Base-by-base conservation (phyloP, 768 basidiomycete species). In the Tricholoma furcatifolium region DNA sequence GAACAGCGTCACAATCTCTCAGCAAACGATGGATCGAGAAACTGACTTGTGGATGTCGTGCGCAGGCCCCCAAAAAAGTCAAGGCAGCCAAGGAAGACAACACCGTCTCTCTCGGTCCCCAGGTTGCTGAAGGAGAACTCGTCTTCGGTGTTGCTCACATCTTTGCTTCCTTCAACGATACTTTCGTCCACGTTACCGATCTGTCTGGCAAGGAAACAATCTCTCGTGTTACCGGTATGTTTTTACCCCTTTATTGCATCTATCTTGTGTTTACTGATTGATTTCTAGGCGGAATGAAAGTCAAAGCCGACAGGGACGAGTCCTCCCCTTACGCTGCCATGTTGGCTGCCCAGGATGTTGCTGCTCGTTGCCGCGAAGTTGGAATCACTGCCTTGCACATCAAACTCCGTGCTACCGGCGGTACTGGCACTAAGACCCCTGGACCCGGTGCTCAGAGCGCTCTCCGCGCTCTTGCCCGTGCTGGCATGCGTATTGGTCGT, bases 231-330 rank as follows among this genome's bases (percentile, higher is more conserved):
- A 98, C 97, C 61, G 95, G 95, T 89, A 53, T 64, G 82, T 74
- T 8, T 17, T 44, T n/a, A 21, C 43, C 31, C 14, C 14, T 48
- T 6, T 32, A 17, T 3, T 20, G 21, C 8, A 12, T 50, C 15
- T 49, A 17, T 18, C 21, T 11, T 21, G 8, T 32, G 24, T 17
- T 40, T 50, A 50, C 15, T 31, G 31, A 55, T 32, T 7, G 14
- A 17, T 23, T 30, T 27, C 4, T 50, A 91, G 92, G 93, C 71
- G 97, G 97, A 56, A 98, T 98, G 97, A 98, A 98, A 80, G 97
- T 99, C 76, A 99, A 98, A 81, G 97, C 96, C 11, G 97, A 99
- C 75, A 90, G 97, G 75, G 97, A 99, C 77, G 97, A 99, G 77
- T 98, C 94, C 38, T 98, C 95, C 20, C 92, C 91, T 15, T 92